A percentile compares a stretch with the other conserved stretches of the same genome.
phyloP scores from a whole-genome alignment of 1,284 basidiomycete genomes.

The Meira miltonrushii region DNA sequence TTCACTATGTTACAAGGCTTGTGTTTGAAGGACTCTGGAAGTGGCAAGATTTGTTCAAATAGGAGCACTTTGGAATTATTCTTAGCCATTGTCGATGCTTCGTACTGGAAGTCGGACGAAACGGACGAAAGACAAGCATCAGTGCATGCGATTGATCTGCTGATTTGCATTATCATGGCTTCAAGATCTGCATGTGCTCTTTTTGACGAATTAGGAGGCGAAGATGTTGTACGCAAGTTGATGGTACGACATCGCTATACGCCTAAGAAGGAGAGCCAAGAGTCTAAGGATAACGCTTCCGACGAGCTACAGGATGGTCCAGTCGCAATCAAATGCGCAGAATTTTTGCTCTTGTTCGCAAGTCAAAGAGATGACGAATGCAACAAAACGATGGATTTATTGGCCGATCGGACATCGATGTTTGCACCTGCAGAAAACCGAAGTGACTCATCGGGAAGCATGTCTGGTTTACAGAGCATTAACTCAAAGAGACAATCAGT shows the following conservation, averaged over 20 bases:
- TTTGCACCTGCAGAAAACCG: too few relatives aligned
- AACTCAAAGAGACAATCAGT: too few relatives aligned
- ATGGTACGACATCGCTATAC: neutral
- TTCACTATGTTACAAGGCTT: slow-evolving; percentile 9
- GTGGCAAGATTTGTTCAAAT: neutral
- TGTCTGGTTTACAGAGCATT: too few relatives aligned
- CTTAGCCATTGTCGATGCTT: neutral
- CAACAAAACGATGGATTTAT: neutral
- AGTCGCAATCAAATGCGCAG: slow-evolving; percentile 1
- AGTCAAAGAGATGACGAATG: neutral
- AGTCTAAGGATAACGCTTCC: neutral
- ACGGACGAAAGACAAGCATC: neutral
- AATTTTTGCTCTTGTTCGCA: slow-evolving; percentile 3
- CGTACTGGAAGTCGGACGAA: neutral
- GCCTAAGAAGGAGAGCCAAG: neutral
- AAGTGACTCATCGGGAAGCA: too few relatives aligned
- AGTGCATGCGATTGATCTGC: slow-evolving; percentile 5
- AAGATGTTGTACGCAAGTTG: slow-evolving; percentile 4
- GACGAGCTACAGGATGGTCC: neutral
- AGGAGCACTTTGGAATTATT: slow-evolving; percentile 5
- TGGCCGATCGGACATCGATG: too few relatives aligned
- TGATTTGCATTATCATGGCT: slow-evolving; percentile 7
- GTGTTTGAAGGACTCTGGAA: slow-evolving; percentile 1
- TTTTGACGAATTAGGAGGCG: neutral
- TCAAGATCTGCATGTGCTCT: neutral